Base-by-base conservation (phyloP, 2,329 filamentous ascomycete genomes). In the Hyphodiscus sp. region DNA sequence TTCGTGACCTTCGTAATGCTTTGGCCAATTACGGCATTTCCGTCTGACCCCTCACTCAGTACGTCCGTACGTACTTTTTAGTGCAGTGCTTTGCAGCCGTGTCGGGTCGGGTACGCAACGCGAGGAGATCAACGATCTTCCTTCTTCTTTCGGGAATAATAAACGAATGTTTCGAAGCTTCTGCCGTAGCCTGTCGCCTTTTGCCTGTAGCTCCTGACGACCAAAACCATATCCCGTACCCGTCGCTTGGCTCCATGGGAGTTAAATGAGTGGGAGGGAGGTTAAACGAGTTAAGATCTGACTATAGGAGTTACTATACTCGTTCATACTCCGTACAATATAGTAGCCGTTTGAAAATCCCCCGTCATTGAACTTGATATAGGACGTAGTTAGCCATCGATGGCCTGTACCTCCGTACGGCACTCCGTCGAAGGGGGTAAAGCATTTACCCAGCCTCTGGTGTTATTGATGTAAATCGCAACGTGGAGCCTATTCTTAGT, bases 21-120 rank as follows among this genome's bases (percentile, higher is more conserved):
- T 47, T 52, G 45, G 52, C 57, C 46, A 59, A 59, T 59, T 50
- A 59, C 57, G 57, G 57, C 57, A 59, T 46, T 51, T 57, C 54
- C 57, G 54, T 8, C 3, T 26, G n/a, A 52, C 52, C 54, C 54
- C 55, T 51, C 44, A 50, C 50, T 58, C 58, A 55, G 58, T 58
- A 60, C n/a, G n/a, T n/a, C n/a, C n/a, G 18, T 7, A 15, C 26
- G 9, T 1, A 2, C n/a, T 9, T 23, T 43, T 11, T 19, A 47
- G 23, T 26, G n/a, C n/a, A 26, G 23, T 26, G 23, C 23, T 26
- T 26, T 26, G 23, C 23, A 26, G 8, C n/a, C n/a, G 23, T 26
- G 23, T 26, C 23, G 23, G 23, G 23, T 26, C 23, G n/a, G 30
- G 33, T 15, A 29, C 18, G 20, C 49, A 56, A 54, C 49, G 49